Evolutionary conservation across 495 filamentous ascomycete genomes (phyloP), one percentile per base, ranked within the genome.

Genomic region (Penicillium coffeae): DNA sequence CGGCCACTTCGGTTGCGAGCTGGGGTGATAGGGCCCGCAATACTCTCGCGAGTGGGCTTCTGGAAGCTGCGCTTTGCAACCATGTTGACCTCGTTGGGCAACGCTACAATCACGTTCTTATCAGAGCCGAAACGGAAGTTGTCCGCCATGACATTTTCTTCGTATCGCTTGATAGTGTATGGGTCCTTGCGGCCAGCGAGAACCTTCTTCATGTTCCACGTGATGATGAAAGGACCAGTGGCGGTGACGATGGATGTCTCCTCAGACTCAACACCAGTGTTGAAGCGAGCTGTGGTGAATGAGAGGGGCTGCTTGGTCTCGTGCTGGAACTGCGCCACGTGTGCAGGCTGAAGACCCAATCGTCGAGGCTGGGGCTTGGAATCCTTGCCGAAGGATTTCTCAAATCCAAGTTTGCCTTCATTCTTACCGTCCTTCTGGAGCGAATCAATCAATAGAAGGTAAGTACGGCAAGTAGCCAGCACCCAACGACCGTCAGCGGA

Each of bases 11-110:
- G 64, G 15, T 41, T 43, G 48, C 71, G 72, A 38, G 55, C 70
- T 25, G 73, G 84, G 58, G 71, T 86, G 50, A 59, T 75, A 59
- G 82, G 82, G 6, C 75, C 77, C 22, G 83, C 81, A 65, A 98
- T 96, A 59, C 89, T 95, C 77, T 98, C 90, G 32, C 93, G 75
- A 4, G 94, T 96, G 2, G 92, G 89, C 68, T 80, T 85, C 79
- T 87, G 88, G 63, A 98, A 82, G 54, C 80, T 82, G 52, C 83
- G 77, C 68, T 89, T 89, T 36, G 83, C 85, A 19, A 97, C 88
- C 91, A 96, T 96, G 66, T 96, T 92, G 52, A 98, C 92, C 69
- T 96, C 91, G 63, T 98, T 95, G 3, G 94, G 90, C 51, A 97
- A 71, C 1, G 93, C 93, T 16, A 98, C 91, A 60, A 98, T 96